Evolutionary conservation across 495 filamentous ascomycete species (phyloP).

Genomic region (Daldinia loculata): DNA sequence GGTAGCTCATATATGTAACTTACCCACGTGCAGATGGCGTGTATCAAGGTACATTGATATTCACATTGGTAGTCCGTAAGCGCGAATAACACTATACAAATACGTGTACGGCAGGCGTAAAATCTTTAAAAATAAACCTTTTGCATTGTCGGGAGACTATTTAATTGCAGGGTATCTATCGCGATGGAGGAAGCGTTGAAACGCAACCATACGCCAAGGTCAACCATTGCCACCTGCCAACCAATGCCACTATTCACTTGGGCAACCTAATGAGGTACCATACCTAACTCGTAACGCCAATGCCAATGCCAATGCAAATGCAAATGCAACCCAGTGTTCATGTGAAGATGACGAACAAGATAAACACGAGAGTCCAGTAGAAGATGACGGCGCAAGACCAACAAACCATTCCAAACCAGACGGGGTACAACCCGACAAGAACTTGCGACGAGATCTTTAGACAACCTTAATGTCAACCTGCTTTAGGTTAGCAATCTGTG

Average conservation of each 20-base stretch:
- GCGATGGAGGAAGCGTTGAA: slow-evolving; percentile 38
- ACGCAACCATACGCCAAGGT: slow-evolving; percentile 47
- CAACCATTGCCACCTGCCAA: slow-evolving; percentile 42
- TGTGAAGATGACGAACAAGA: neutral
- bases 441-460: slow-evolving; percentile 8
- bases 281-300: slow-evolving; percentile 40
- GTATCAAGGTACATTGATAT: neutral
- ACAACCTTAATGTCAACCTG: slow-evolving; percentile 44
- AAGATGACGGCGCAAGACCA: slow-evolving; percentile 3
- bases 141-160: slow-evolving; percentile 33
- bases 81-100: neutral
- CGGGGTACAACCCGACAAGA: slow-evolving; percentile 6
- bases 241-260: slow-evolving; percentile 29
- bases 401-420: slow-evolving; percentile 5
- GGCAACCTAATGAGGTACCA: slow-evolving; percentile 16
- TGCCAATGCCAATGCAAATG: slow-evolving; percentile 48
- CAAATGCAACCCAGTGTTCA: slow-evolving; percentile 32
- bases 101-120: neutral
- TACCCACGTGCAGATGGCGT: neutral
- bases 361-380: neutral
- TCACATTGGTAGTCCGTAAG: neutral
- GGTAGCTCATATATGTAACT: neutral
- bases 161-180: slow-evolving; percentile 42
- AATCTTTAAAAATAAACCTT: neutral
- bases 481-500: slow-evolving; percentile 11